A percentile compares a stretch with the other conserved stretches of the same genome.
These are phyloP conservation scores for Claviceps purpurea DNA, from an alignment of 2,329 filamentous ascomycete species.

Conservation along the genomic window DNA sequence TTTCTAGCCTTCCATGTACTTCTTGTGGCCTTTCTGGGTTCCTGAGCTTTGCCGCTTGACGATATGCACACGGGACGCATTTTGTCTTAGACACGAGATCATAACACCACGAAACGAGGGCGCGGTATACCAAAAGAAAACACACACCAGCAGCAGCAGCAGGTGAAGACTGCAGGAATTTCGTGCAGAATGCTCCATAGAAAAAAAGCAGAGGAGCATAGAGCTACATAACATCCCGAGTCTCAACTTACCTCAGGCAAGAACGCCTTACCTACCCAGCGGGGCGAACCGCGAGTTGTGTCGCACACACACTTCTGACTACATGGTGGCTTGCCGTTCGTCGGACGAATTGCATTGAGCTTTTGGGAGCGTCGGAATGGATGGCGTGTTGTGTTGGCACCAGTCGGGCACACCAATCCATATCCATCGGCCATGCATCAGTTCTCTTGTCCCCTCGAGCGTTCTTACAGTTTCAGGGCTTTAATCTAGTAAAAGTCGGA, in stretches of 20 bases:
- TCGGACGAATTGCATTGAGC: too few species aligned
- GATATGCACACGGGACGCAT: background rate
- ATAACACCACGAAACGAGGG: background rate
- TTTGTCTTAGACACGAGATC: constrained; percentile 1
- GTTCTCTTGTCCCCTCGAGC: too few species aligned
- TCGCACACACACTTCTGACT: background rate
- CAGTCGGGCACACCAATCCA: background rate
- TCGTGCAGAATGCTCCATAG: background rate
- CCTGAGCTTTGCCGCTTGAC: background rate
- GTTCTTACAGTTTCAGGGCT: too few species aligned
- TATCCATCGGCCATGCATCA: background rate
- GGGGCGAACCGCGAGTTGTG: constrained; percentile 1
- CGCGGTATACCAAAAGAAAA: background rate
- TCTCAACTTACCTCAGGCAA: background rate
- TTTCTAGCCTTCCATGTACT: background rate
- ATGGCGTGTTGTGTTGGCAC: background rate
- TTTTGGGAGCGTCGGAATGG: background rate
- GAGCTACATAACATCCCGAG: background rate
- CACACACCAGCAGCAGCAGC: background rate
- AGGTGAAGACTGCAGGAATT: background rate
- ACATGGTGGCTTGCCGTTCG: too few species aligned
- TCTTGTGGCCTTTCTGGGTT: background rate
- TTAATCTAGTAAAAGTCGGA: too few species aligned
- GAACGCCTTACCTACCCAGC: background rate
- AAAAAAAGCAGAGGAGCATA: background rate